Conservation (phyloP, 2,329 filamentous ascomycete species). For the Falciphora oryzae region DNA sequence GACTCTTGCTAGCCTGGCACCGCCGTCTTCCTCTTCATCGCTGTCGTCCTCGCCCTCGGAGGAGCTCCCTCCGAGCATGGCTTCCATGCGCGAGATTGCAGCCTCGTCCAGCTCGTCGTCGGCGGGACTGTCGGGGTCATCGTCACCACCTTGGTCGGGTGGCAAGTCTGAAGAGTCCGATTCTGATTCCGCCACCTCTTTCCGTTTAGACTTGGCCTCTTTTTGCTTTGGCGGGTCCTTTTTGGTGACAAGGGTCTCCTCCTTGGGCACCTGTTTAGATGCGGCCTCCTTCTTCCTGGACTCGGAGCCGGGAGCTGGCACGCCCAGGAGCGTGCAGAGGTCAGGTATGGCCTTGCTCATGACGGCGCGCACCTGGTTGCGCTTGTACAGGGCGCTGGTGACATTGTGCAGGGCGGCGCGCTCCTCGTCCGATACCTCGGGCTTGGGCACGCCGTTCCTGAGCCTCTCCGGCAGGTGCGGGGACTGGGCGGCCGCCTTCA, state of each 20-base stretch:
- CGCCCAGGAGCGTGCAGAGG: conserved; percentile 42
- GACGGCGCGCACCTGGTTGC: conserved; percentile 42
- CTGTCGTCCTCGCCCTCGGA: conserved; percentile 23
- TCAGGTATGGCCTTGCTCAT: conserved; percentile 42
- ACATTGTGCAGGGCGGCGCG: conserved; percentile 49
- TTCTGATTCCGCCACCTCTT: neutral
- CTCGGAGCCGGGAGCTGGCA: conserved; percentile 26
- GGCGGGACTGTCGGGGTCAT: conserved; percentile 19
- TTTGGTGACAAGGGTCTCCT: neutral
- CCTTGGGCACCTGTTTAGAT: neutral
- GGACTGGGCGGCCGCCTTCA: conserved; percentile 46
- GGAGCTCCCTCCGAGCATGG: conserved; percentile 23
- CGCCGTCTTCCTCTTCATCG: conserved; percentile 24
- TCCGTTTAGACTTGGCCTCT: neutral
- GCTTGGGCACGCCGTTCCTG: conserved; percentile 40
- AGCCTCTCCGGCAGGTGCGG: conserved; percentile 44
- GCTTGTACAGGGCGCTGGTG: conserved; percentile 51
- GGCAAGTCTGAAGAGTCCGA: too few species aligned
- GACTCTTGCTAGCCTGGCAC: conserved; percentile 14
- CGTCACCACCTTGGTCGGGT: neutral
- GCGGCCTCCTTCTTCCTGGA: conserved; percentile 21
- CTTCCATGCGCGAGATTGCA: conserved; percentile 19
- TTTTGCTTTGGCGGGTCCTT: neutral
- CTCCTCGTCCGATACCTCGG: conserved; percentile 46
- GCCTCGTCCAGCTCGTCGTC: conserved; percentile 19